Percentiles rank a stretch among this genome's conserved stretches.
These are phyloP conservation scores for Vaccinium corymbosum DNA, from an alignment of 148 eudicot genomes.

Conservation along the genomic window DNA sequence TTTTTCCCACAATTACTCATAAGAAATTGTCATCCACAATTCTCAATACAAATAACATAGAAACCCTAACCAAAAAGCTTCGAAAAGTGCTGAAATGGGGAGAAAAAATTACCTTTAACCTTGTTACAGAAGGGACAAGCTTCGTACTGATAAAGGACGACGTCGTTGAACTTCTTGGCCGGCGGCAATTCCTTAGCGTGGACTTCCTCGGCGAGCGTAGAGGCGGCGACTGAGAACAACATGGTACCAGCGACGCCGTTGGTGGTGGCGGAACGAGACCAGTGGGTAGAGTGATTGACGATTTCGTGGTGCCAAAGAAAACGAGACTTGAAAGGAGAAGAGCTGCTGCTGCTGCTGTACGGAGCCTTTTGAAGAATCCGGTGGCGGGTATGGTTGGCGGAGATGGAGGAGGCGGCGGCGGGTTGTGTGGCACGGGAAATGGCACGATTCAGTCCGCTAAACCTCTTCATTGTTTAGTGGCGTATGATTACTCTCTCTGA, in stretches of 20 bases:
- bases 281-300: not conserved
- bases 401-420: constrained; percentile 20
- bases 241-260: constrained; percentile 31
- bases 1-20: not conserved
- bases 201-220: constrained; percentile 38
- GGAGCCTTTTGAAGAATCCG: constrained; percentile 26
- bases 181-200: constrained; percentile 49
- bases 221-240: constrained; percentile 47
- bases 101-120: constrained; percentile 60
- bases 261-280: constrained; percentile 17
- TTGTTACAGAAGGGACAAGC: constrained; percentile 99
- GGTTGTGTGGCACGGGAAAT: constrained; percentile 21
- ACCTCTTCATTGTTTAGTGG: constrained; percentile 29
- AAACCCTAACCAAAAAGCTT: not conserved
- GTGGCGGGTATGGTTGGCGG: constrained; percentile 5
- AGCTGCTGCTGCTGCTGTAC: constrained; percentile 18
- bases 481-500: not conserved
- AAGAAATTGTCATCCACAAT: not conserved
- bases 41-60: not conserved
- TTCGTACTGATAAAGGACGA: constrained; percentile 89
- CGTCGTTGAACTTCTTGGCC: constrained; percentile 39
- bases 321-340: constrained; percentile 18
- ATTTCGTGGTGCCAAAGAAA: constrained; percentile 19
- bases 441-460: constrained; percentile 30
- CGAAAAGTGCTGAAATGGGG: not conserved